These are phyloP conservation scores for Psophocarpus tetragonolobus DNA, from an alignment of 306 rosid species.

Conservation along the genomic window DNA sequence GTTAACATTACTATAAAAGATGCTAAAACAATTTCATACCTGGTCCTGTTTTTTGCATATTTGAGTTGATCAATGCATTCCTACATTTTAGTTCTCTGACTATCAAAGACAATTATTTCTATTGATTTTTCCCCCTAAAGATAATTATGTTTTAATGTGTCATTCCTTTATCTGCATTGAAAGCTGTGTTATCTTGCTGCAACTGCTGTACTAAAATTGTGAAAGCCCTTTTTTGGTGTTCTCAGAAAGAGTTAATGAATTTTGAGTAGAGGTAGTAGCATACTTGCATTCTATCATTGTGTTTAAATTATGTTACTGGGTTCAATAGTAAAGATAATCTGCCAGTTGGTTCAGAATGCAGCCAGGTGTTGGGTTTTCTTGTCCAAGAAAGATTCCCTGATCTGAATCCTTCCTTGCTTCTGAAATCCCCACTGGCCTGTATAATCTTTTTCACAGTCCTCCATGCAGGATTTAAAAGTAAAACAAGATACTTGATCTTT, in stretches of 20 bases:
- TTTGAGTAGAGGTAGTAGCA: background rate
- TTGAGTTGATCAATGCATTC: no score
- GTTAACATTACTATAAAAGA: no score
- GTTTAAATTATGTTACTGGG: background rate
- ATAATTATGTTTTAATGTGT: background rate
- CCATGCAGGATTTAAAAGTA: background rate
- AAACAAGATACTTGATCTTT: background rate
- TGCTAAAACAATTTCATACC: no score
- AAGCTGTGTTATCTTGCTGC: constrained; percentile 1
- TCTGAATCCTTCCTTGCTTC: background rate
- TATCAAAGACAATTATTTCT: background rate
- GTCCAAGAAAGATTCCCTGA: background rate
- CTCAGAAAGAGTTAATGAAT: background rate
- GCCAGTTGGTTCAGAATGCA: background rate
- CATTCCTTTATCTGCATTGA: background rate
- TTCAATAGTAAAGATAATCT: background rate
- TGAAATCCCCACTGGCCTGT: background rate
- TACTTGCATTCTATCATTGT: background rate
- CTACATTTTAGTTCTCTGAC: background rate
- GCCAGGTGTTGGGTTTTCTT: background rate
- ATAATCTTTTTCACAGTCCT: background rate
- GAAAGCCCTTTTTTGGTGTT: background rate
- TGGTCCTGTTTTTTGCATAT: no score
- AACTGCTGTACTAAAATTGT: background rate
- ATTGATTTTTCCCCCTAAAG: background rate